phyloP scores from a whole-genome alignment of 768 basidiomycete genomes.

The button mushroom (Agaricus bisporus) region DNA sequence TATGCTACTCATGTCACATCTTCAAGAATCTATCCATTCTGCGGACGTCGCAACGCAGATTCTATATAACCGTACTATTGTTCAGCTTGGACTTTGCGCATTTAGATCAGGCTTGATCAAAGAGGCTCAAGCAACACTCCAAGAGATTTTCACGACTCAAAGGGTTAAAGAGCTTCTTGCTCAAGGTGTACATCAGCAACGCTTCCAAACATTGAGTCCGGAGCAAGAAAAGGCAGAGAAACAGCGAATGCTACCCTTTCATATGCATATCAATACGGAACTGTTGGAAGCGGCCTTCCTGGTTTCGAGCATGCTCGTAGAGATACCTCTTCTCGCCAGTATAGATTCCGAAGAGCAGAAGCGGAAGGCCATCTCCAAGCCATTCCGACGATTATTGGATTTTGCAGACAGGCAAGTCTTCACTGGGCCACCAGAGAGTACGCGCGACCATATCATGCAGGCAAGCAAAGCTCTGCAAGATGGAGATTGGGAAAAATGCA shows the following conservation, averaged over 20 bases:
- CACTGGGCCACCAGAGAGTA: conserved; percentile 97
- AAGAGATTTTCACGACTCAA: conserved; percentile 95
- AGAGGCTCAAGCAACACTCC: conserved; percentile 87
- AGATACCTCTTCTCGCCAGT: conserved; percentile 91
- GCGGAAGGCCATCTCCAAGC: conserved; percentile 92
- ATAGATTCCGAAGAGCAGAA: conserved; percentile 92
- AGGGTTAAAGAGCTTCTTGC: conserved; percentile 96
- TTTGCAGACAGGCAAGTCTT: conserved; percentile 98
- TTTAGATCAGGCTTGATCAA: conserved; percentile 94
- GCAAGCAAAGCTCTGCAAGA: conserved; percentile 94
- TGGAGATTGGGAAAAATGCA: conserved; percentile 95
- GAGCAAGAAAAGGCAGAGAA: conserved; percentile 98
- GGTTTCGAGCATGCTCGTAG: conserved; percentile 97
- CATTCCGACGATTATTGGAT: conserved; percentile 91
- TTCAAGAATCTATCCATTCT: conserved; percentile 94
- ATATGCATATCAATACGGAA: conserved; percentile 99
- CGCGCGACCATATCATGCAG: conserved; percentile 98
- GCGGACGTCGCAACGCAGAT: conserved; percentile 98
- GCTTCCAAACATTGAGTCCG: conserved; percentile 79
- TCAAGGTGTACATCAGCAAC: conserved; percentile 91
- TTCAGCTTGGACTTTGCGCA: conserved; percentile 94
- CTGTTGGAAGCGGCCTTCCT: conserved; percentile 96
- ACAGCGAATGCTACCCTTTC: conserved; percentile 94
- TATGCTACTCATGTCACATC: conserved; percentile 97
- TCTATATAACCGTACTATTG: conserved; percentile 94